phyloP scores from a whole-genome alignment of 2,329 filamentous ascomycete species.

The Sporothrix globosa region DNA sequence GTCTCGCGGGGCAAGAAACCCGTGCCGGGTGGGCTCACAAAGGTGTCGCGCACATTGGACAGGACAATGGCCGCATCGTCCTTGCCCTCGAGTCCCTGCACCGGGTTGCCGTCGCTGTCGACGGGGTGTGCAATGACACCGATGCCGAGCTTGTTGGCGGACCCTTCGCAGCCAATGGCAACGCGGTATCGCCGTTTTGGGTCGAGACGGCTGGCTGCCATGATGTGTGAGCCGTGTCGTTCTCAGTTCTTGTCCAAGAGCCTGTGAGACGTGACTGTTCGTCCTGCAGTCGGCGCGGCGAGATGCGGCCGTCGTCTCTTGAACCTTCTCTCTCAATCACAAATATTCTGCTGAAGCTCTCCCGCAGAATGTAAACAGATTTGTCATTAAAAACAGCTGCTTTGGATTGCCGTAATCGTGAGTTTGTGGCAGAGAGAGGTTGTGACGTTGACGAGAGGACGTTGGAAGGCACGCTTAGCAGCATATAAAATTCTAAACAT shows the following conservation, averaged over 20 bases:
- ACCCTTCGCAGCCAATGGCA: conserved; percentile 75
- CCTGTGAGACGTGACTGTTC: not conserved
- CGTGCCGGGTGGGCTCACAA: conserved; percentile 84
- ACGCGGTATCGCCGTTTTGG: conserved; percentile 50
- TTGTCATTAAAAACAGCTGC: not conserved
- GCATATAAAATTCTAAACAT: conserved; percentile 26
- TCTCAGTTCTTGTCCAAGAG: not conserved
- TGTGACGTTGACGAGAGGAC: conserved; percentile 11
- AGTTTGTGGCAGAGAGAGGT: not conserved
- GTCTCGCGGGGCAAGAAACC: conserved; percentile 98
- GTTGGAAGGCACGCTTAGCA: conserved; percentile 6
- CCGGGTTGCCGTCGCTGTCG: conserved; percentile 27
- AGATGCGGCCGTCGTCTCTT: not conserved
- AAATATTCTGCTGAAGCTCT: no score
- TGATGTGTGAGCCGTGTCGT: not conserved
- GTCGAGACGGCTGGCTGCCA: conserved; percentile 30
- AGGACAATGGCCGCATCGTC: conserved; percentile 68
- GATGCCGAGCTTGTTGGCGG: conserved; percentile 95
- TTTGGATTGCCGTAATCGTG: not conserved
- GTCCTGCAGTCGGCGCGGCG: not conserved
- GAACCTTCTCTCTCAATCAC: no score
- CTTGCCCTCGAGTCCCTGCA: conserved; percentile 42
- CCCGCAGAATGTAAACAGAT: no score
- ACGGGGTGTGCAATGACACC: conserved; percentile 81
- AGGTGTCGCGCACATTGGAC: conserved; percentile 93